Percentiles rank a stretch among this genome's conserved stretches.
These are phyloP conservation scores for Solanum bulbocastanum DNA, from an alignment of 257 asterid genomes.

Conservation along the genomic window DNA sequence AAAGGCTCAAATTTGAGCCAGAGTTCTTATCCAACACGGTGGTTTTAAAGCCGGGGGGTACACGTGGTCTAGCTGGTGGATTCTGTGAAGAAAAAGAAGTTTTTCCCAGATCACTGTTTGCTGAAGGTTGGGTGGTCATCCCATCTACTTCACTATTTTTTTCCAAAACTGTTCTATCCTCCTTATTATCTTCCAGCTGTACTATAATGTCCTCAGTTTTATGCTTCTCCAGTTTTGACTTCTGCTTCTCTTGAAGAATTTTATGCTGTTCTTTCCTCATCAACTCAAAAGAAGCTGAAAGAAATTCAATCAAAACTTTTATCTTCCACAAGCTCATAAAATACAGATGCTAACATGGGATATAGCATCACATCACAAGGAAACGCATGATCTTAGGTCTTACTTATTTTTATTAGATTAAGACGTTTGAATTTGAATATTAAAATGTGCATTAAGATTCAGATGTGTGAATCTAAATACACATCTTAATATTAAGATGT, in stretches of 20 bases:
- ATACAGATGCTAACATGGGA: neutral
- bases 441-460: neutral
- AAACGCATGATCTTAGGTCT: neutral
- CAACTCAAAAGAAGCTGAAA: conserved; percentile 75
- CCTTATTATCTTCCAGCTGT: conserved; percentile 31
- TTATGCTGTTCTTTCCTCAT: conserved; percentile 90
- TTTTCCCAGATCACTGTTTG: conserved; percentile 41
- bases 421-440: neutral
- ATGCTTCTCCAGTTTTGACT: conserved; percentile 31
- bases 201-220: conserved; percentile 30
- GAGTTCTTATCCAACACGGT: conserved; percentile 47
- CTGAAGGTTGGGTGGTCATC: conserved; percentile 21
- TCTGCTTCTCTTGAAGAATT: conserved; percentile 76
- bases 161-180: conserved; percentile 29
- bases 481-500: neutral
- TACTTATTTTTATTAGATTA: neutral
- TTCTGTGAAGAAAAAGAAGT: conserved; percentile 46
- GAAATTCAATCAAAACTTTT: neutral
- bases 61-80: conserved; percentile 59
- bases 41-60: conserved; percentile 81
- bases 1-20: conserved; percentile 24
- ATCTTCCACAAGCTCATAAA: neutral
- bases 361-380: neutral
- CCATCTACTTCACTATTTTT: conserved; percentile 35
- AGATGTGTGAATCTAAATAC: neutral